phyloP scores from a whole-genome alignment of 495 filamentous ascomycete genomes.

The Apodospora peruviana region DNA sequence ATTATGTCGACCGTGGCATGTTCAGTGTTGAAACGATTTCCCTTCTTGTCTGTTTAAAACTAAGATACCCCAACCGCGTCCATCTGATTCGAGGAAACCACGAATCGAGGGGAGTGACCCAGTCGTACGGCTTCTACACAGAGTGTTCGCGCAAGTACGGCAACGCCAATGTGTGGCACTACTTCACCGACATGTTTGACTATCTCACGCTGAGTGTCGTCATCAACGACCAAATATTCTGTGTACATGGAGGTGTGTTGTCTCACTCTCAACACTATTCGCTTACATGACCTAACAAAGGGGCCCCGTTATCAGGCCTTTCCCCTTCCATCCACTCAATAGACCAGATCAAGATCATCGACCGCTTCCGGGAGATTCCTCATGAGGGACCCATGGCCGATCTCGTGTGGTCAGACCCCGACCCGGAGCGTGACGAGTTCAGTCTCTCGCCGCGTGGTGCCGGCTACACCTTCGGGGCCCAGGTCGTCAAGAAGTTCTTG shows the following conservation, averaged over 20 bases:
- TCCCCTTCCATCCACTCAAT: constrained; percentile 96
- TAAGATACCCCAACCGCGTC: constrained; percentile 86
- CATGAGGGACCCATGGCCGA: constrained; percentile 99
- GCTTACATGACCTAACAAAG: neutral
- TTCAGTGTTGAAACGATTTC: constrained; percentile 98
- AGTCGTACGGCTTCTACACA: constrained; percentile 98
- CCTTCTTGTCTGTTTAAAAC: constrained; percentile 87
- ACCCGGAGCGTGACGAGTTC: constrained; percentile 94
- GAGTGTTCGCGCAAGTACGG: constrained; percentile 97
- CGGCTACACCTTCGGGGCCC: constrained; percentile 94
- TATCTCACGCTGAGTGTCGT: constrained; percentile 94
- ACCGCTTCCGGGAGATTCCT: constrained; percentile 95
- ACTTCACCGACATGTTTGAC: constrained; percentile 99
- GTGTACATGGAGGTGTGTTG: constrained; percentile 75
- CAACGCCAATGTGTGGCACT: constrained; percentile 97
- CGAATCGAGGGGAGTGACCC: constrained; percentile 93
- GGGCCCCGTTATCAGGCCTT: constrained; percentile 47
- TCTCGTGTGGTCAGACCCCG: constrained; percentile 95
- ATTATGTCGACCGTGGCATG: constrained; percentile 95
- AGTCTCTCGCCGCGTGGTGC: constrained; percentile 88
- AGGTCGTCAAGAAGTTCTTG: constrained; percentile 96
- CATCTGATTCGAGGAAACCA: constrained; percentile 95
- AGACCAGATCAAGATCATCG: constrained; percentile 99
- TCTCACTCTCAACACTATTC: neutral
- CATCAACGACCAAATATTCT: constrained; percentile 98